Conservation (phyloP, 1,139 yeast species). For the Candida frijolesensis region DNA sequence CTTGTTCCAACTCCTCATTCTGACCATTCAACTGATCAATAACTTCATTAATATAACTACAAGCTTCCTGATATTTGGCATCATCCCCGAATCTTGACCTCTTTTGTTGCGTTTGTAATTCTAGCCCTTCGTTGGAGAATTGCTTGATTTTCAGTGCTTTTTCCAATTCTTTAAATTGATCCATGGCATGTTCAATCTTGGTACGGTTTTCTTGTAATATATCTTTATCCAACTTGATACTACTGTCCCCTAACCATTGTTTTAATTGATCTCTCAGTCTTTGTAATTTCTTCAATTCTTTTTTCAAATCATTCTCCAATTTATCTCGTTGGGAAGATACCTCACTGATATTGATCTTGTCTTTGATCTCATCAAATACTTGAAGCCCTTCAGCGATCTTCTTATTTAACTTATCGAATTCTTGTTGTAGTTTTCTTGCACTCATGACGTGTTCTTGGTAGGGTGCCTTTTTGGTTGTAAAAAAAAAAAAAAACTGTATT, state of each 20-base stretch:
- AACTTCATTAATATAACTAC: conserved; percentile 69
- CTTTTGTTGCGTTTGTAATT: conserved; percentile 55
- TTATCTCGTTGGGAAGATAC: conserved; percentile 92
- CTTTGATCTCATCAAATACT: conserved; percentile 84
- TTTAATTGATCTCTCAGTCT: conserved; percentile 94
- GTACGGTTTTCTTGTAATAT: conserved; percentile 76
- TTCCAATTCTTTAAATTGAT: conserved; percentile 92
- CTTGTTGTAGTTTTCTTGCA: conserved; percentile 58
- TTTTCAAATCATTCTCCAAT: conserved; percentile 88
- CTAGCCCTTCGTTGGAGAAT: conserved; percentile 91
- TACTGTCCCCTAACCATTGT: conserved; percentile 91
- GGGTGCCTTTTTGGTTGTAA: neutral
- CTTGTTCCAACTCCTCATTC: conserved; percentile 76
- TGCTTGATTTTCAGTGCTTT: conserved; percentile 95
- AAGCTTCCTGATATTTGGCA: conserved; percentile 71
- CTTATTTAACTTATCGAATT: conserved; percentile 94
- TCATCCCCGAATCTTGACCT: conserved; percentile 57
- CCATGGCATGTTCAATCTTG: conserved; percentile 92
- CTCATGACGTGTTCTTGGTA: conserved; percentile 29
- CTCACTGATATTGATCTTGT: conserved; percentile 80
- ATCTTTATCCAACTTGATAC: conserved; percentile 84
- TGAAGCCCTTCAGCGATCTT: conserved; percentile 93
- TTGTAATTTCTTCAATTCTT: conserved; percentile 94
- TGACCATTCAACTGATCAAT: conserved; percentile 86
- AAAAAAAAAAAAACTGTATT: neutral